Evolutionary conservation across 2,329 filamentous ascomycete species (phyloP), one percentile per base, ranked within the genome.

Genomic region (Neurospora sp.): DNA sequence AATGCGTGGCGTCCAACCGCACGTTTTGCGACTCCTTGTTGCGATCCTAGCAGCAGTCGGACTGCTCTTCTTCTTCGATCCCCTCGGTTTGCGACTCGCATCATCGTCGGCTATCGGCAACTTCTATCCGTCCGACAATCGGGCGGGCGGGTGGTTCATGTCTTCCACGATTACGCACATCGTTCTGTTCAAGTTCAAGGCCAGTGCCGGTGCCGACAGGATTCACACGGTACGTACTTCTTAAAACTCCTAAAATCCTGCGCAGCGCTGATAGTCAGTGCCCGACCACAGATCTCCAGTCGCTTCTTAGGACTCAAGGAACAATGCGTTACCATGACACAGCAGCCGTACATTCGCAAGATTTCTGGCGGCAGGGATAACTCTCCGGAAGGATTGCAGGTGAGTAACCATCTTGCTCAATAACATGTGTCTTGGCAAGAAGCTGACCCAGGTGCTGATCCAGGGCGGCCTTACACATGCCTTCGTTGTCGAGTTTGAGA

Each of bases 361-460:
- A 80, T 84, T 17, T 82, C 83, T 0, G 89, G 88, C 0, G 89
- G 90, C 0, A 81, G 79, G 69, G 87, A 92, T 75, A 89, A 87
- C 74, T 90, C 87, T 39, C 82, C 82, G 0, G 89, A 91, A 77
- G 86, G 85, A 8, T 78, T 83, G 46, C 85, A 89, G 80, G 88
- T 91, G 81, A 70, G 79, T 74, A 2, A 38, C 8, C 12, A 28
- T 28, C 28, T 28, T 28, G 28, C 28, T 28, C 28, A 28, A 28
- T 28, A 28, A 28, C 28, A 28, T 28, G 28, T 1, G 28, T 28
- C 28, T 38, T 40, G 41, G 8, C 17, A 23, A 46, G 38, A 23
- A 65, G 11, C 66, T 74, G 70, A 75, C 66, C 23, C 52, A 62
- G 28, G 2, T 36, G 52, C 17, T 19, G 6, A 19, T 15, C 3